Evolutionary conservation across 805 yeast species (phyloP).

Genomic region (Ogataea siamensis): DNA sequence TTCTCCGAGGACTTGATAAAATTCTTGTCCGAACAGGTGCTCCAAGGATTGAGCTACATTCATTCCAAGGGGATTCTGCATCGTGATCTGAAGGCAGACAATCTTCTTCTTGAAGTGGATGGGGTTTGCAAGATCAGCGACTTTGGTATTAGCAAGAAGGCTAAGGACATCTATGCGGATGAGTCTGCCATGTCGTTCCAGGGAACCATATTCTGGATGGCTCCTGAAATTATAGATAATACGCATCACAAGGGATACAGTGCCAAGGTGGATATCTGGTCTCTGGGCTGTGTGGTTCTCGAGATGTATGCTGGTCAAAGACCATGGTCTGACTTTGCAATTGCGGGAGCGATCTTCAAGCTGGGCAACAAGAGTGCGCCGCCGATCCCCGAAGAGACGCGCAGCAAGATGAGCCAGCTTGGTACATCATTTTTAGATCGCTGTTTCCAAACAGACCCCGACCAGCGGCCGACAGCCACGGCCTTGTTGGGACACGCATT

Average conservation of each 20-base stretch:
- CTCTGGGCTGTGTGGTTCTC: slow-evolving; percentile 92
- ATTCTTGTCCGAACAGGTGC: slow-evolving; percentile 73
- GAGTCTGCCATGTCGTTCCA: slow-evolving; percentile 91
- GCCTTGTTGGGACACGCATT: slow-evolving; percentile 52
- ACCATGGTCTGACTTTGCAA: slow-evolving; percentile 96
- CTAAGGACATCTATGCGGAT: slow-evolving; percentile 82
- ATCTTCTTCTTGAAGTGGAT: slow-evolving; percentile 79
- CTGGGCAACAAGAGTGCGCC: slow-evolving; percentile 87
- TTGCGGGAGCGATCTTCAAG: slow-evolving; percentile 91
- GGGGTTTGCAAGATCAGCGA: slow-evolving; percentile 95
- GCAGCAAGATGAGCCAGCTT: slow-evolving; percentile 54
- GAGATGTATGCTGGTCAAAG: slow-evolving; percentile 98
- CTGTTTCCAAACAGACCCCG: slow-evolving; percentile 79
- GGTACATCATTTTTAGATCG: slow-evolving; percentile 71
- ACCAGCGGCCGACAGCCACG: slow-evolving; percentile 83
- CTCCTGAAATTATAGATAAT: slow-evolving; percentile 95
- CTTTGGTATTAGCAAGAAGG: slow-evolving; percentile 90
- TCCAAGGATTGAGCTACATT: slow-evolving; percentile 81
- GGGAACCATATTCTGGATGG: slow-evolving; percentile 99
- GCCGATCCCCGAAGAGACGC: slow-evolving; percentile 90
- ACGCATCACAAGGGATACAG: slow-evolving; percentile 86
- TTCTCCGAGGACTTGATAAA: slow-evolving; percentile 77
- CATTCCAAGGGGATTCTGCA: slow-evolving; percentile 87
- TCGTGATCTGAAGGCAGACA: slow-evolving; percentile 94
- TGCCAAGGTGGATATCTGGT: slow-evolving; percentile 98